Evolutionary conservation across 345 rosid species (phyloP), one percentile per base, ranked within the genome.

Genomic region (Acer yangbiense): DNA sequence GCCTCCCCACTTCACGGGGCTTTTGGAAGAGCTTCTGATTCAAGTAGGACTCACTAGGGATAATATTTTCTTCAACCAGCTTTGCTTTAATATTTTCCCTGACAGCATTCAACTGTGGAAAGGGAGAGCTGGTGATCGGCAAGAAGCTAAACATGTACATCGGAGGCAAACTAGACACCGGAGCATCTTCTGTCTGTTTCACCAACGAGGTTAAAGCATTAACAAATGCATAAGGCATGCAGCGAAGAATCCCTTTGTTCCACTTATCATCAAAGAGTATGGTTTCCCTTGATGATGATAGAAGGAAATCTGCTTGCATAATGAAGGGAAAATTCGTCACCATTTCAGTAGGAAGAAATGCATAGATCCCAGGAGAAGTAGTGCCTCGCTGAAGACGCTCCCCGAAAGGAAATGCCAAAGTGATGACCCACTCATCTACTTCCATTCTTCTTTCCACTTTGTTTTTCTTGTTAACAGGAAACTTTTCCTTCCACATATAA

Each of bases 281-380:
- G 1, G 87, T 88, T 74, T 93, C 98, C 68, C 98, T 87, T 0
- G 98, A 93, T 1, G 98, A 93, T 1, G 89, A 80, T 1, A 93
- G 79, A 58, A 91, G 78, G 61, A 93, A 93, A 77, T 93, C 94
- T 0, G 91, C 92, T 73, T 93, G 96, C 7, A 93, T 88, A 4
- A 93, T 87, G 72, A 91, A 91, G 0, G 94, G 92, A 13, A 93
- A 86, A 78, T 85, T 82, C 0, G 94, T 91, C 44, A 90, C 87
- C 96, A 91, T 91, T 79, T 91, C 96, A 0, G 98, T 93, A 0
- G 98, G 98, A 65, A 93, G 93, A 80, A 88, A 93, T 0, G 96
- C 94, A 65, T 89, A 93, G 69, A 91, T 80, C 6, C 94, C 98
- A 29, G 98, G 93, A 65, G 80, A 82, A 62, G 16, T 77, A 65